A percentile compares a stretch with the other conserved stretches of the same genome.
Evolutionary conservation across 306 rosid genomes (phyloP).

Genomic region (Dalbergia cultrata): DNA sequence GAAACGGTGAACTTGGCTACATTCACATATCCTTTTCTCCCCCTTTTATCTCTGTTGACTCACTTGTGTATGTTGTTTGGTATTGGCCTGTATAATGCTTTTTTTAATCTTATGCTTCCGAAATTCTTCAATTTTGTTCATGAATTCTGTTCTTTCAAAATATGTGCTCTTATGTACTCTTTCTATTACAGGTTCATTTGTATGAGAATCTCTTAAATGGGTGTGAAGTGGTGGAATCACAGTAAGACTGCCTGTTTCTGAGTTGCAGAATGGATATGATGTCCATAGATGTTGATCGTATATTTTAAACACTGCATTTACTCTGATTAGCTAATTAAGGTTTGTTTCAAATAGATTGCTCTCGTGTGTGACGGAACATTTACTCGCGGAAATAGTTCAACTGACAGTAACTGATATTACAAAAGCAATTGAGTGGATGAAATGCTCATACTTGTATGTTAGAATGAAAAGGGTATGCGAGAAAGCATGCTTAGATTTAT

Average conservation of each 20-base stretch:
- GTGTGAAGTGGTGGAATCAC: slow-evolving; percentile 96
- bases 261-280: slow-evolving; percentile 29
- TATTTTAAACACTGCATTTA: slow-evolving; percentile 32
- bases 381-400: slow-evolving; percentile 97
- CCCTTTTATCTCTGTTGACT: slow-evolving; percentile 5
- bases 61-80: slow-evolving; percentile 15
- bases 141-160: slow-evolving; percentile 13
- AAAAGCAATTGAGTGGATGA: slow-evolving; percentile 95
- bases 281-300: slow-evolving; percentile 30
- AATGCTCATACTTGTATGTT: slow-evolving; percentile 85
- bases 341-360: slow-evolving; percentile 68
- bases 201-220: slow-evolving; percentile 95
- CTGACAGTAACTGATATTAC: slow-evolving; percentile 87
- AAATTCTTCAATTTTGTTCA: slow-evolving; percentile 38
- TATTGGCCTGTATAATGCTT: slow-evolving; percentile 12
- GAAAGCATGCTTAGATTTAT: slow-evolving; percentile 30
- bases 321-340: slow-evolving; percentile 42
- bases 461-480: slow-evolving; percentile 87
- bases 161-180: slow-evolving; percentile 41
- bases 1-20: slow-evolving; percentile 73
- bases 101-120: slow-evolving; percentile 1
- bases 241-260: slow-evolving; percentile 62
- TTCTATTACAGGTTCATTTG: slow-evolving; percentile 79
- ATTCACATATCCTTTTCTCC: slow-evolving; percentile 33
- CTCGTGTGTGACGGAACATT: slow-evolving; percentile 92